Conservation (phyloP, 208 protist species). For the Blechomonas ayalai region DNA sequence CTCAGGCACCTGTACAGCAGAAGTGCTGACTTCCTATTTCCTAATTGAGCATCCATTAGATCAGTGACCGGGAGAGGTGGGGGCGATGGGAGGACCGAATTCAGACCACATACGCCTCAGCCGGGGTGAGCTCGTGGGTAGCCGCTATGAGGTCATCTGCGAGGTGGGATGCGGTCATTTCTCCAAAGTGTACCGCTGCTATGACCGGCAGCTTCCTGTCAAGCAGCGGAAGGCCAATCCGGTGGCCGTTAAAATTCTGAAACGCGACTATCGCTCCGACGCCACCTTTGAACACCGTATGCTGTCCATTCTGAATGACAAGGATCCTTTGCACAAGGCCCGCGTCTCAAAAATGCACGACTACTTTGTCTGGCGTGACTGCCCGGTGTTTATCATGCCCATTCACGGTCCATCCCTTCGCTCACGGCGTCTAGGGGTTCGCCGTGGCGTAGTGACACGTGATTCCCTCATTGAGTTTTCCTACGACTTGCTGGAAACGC, state of each 20-base stretch:
- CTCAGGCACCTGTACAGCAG: no score
- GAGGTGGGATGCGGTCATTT: slow-evolving; percentile 80
- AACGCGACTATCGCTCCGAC: slow-evolving; percentile 70
- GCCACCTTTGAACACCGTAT: slow-evolving; percentile 77
- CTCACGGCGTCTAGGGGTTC: slow-evolving; percentile 52
- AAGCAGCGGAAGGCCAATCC: slow-evolving; percentile 8
- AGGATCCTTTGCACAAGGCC: slow-evolving; percentile 22
- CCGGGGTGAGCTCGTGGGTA: slow-evolving; percentile 43
- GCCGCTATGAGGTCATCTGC: slow-evolving; percentile 50
- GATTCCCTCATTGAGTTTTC: slow-evolving; percentile 44
- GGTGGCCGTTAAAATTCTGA: slow-evolving; percentile 80
- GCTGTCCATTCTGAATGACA: slow-evolving; percentile 43
- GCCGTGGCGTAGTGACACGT: slow-evolving; percentile 45
- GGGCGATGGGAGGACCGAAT: no score
- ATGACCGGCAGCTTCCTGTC: slow-evolving; percentile 14
- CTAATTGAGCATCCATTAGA: no score
- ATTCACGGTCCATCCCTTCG: slow-evolving; percentile 72
- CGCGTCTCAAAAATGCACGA: slow-evolving; percentile 62
- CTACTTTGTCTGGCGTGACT: slow-evolving; percentile 66
- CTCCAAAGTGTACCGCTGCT: slow-evolving; percentile 69
- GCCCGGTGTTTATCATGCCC: slow-evolving; percentile 75
- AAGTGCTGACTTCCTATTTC: no score
- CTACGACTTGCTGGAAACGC: slow-evolving; percentile 65
- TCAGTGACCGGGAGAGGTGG: no score
- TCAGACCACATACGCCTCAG: slow-evolving; percentile 45